Evolutionary conservation across 106 monocot species (phyloP), one percentile per base, ranked within the genome.

Genomic region (Posidonia australis): DNA sequence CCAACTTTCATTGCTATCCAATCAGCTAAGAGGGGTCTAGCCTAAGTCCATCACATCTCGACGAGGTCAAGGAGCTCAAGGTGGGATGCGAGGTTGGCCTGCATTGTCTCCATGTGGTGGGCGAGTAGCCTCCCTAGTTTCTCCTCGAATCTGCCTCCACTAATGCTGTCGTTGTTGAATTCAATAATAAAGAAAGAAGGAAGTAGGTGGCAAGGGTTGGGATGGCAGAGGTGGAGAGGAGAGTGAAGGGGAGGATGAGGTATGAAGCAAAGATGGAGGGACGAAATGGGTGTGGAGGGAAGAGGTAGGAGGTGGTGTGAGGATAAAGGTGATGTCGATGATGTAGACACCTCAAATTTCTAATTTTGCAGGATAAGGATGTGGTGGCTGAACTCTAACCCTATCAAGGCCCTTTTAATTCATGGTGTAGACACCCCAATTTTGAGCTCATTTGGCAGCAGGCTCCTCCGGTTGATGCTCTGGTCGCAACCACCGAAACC

Each of bases 31-130:
- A 10, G 94, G 94, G 0, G 42, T 47, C 29, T 90, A 79, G 11
- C 90, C 94, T 56, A 96, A 65, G 72, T 96, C 94, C 90, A 96
- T 86, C 42, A 96, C 94, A 96, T 64, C 79, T 90, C 90, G 62
- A 96, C 67, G 60, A 90, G 82, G 6, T 74, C 41, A 9, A 23
- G 48, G 66, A 83, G 74, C 44, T 90, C 86, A 13, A 69, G 71
- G 53, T 84, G 86, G 42, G 24, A 48, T 43, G 65, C 71, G 51
- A 82, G 72, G 52, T 46, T 78, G 51, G 49, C 65, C 53, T 67
- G 79, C 84, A 96, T 84, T 24, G 72, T 79, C 0, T 32, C 67
- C 4, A 86, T 86, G 21, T 90, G 78, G 29, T 90, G 84, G 10
- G 67, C 71, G 51, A 96, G 74, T 11, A 96, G 79, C 51, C 73